phyloP scores from a whole-genome alignment of 2,329 filamentous ascomycete genomes.

The Fusarium beomiforme region DNA sequence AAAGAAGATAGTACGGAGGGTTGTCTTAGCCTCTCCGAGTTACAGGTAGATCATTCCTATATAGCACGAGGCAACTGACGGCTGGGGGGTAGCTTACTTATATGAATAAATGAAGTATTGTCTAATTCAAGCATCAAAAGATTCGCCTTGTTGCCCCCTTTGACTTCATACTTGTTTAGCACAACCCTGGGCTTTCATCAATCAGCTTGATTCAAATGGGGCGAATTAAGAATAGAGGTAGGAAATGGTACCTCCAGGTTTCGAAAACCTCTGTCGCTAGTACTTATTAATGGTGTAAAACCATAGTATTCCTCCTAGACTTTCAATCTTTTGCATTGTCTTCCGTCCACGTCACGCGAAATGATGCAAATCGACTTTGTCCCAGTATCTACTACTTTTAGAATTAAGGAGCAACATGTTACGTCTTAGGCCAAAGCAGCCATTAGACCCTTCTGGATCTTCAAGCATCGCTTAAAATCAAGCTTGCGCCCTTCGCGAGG shows the following conservation, averaged over 20 bases:
- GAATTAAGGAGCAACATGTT: background rate
- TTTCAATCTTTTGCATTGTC: slow-evolving; percentile 10
- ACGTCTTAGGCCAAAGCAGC: slow-evolving; percentile 42
- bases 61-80: slow-evolving; percentile 23
- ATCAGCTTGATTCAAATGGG: background rate
- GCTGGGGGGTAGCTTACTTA: slow-evolving; percentile 28
- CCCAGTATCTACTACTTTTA: background rate
- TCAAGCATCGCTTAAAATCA: slow-evolving; percentile 60
- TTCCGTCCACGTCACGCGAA: background rate
- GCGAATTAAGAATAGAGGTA: background rate
- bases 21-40: slow-evolving; percentile 14
- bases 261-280: background rate
- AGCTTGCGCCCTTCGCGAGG: slow-evolving; percentile 62
- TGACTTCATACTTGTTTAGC: background rate
- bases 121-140: slow-evolving; percentile 11
- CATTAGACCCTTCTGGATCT: slow-evolving; percentile 54
- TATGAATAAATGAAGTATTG: slow-evolving; percentile 45
- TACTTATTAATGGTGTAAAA: background rate
- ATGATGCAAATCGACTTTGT: background rate
- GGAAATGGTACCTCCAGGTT: background rate
- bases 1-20: background rate
- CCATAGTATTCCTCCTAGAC: background rate
- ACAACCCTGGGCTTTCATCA: background rate
- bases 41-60: slow-evolving; percentile 29
- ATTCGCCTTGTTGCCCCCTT: background rate